phyloP scores from a whole-genome alignment of 176 grass and related monocot species.

The Juncus effusus region DNA sequence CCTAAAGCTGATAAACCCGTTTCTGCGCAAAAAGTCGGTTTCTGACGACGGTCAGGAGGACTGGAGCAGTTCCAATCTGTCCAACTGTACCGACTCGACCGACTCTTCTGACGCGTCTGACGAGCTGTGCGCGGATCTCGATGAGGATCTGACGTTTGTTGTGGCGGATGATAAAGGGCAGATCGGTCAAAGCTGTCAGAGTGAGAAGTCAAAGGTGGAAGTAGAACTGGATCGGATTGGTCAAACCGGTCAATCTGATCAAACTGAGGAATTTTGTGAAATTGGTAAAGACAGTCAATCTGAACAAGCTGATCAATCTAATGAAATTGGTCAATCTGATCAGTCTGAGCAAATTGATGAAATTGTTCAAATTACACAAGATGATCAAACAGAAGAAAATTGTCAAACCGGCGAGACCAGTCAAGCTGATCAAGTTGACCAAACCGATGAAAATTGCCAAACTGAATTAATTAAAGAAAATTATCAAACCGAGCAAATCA shows the following conservation, averaged over 20 bases:
- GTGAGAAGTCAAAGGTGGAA: slow-evolving; percentile 14
- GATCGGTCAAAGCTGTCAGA: slow-evolving; percentile 7
- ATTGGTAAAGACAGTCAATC: no score
- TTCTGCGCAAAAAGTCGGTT: slow-evolving; percentile 37
- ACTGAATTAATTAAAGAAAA: no score
- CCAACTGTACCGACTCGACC: slow-evolving; percentile 27
- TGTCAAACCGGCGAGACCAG: no score
- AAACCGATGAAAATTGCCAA: not conserved
- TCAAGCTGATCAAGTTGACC: no score
- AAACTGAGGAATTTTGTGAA: no score
- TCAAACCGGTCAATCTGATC: no score
- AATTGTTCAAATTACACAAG: no score
- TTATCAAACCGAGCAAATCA: no score
- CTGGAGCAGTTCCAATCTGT: slow-evolving; percentile 22
- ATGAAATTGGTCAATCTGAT: no score
- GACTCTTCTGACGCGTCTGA: slow-evolving; percentile 20
- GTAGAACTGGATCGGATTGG: slow-evolving; percentile 32
- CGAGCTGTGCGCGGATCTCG: slow-evolving; percentile 9
- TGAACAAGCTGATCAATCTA: no score
- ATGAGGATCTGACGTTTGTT: slow-evolving; percentile 36
- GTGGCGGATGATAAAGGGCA: slow-evolving; percentile 39
- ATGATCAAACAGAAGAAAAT: no score
- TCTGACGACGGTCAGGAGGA: slow-evolving; percentile 34
- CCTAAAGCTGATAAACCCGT: slow-evolving; percentile 65
- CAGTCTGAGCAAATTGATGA: no score